Percentiles rank a stretch among this genome's conserved stretches.
Evolutionary conservation across 2,329 filamentous ascomycete species (phyloP).

Genomic region (Claviceps quebecensis): DNA sequence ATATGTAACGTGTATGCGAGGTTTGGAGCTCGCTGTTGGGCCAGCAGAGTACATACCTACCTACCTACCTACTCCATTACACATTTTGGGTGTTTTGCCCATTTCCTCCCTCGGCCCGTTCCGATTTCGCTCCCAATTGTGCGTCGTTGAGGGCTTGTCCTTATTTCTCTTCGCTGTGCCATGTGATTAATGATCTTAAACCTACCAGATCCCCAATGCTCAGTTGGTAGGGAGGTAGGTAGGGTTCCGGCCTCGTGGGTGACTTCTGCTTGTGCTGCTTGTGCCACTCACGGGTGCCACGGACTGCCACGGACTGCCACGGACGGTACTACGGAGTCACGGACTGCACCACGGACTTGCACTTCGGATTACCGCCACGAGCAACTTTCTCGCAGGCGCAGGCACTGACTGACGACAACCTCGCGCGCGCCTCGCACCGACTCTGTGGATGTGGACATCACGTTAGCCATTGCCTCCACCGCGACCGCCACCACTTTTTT

Average conservation of each 20-base stretch:
- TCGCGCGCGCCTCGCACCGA: neutral
- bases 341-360: neutral
- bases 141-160: neutral
- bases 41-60: no score
- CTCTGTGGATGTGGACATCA: neutral
- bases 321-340: neutral
- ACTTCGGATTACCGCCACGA: neutral
- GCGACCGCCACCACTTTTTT: neutral
- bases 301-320: neutral
- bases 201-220: neutral
- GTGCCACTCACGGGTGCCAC: neutral
- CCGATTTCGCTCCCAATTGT: neutral
- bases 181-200: neutral
- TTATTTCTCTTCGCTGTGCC: neutral
- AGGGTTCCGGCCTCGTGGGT: neutral
- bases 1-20: no score
- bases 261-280: neutral
- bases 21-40: no score
- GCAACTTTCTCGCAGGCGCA: neutral
- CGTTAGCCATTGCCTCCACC: neutral
- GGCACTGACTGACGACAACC: neutral
- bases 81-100: neutral
- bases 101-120: neutral
- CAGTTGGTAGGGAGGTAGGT: no score
- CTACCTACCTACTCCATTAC: no score